phyloP scores from a whole-genome alignment of 441 rosid genomes.

The Populus hybrid region DNA sequence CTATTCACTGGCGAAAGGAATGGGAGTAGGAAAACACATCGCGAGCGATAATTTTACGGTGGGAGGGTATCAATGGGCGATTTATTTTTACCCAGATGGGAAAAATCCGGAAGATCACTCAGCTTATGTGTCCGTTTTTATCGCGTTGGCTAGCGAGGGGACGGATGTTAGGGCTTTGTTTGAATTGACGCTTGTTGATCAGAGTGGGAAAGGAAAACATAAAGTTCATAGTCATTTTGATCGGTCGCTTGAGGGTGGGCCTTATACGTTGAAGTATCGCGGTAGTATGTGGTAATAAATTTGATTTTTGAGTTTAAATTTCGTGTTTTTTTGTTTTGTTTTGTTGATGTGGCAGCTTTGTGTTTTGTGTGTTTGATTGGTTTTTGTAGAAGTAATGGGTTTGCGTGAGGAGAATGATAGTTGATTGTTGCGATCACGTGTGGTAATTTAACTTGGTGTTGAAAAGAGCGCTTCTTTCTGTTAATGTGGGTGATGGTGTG shows the following conservation, averaged over 20 bases:
- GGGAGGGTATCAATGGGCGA: conserved; percentile 93
- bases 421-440: neutral
- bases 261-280: conserved; percentile 87
- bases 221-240: conserved; percentile 95
- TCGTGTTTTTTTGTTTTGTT: neutral
- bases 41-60: conserved; percentile 88
- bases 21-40: conserved; percentile 93
- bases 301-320: neutral
- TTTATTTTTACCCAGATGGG: conserved; percentile 92
- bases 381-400: neutral
- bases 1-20: conserved; percentile 86
- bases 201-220: conserved; percentile 84
- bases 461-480: neutral
- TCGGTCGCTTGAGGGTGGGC: conserved; percentile 91
- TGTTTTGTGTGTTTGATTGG: neutral
- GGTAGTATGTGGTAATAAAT: conserved; percentile 87
- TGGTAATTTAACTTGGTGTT: neutral
- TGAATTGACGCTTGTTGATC: conserved; percentile 81
- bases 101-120: conserved; percentile 90
- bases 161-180: conserved; percentile 91
- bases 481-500: neutral
- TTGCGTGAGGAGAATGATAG: neutral
- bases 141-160: conserved; percentile 92
- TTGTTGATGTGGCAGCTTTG: neutral
- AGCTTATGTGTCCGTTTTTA: conserved; percentile 80